These are phyloP conservation scores for Entelexis paramagnoliae DNA, from an alignment of 1,139 yeast species.

Conservation along the genomic window DNA sequence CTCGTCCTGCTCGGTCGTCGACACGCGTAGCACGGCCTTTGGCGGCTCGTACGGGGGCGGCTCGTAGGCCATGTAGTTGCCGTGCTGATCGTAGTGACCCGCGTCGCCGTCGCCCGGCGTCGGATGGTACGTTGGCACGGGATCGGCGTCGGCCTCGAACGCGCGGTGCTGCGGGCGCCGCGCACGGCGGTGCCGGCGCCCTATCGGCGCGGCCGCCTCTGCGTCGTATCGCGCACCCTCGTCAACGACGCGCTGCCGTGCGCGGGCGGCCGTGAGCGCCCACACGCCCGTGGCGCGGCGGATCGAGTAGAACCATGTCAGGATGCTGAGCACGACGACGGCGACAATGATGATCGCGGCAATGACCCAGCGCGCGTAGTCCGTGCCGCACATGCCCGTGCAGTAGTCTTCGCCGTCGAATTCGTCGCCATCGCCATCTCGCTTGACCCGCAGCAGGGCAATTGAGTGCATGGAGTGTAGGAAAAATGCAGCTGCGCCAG, in stretches of 20 bases:
- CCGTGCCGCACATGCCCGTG: conserved; percentile 1
- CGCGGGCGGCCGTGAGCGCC: neutral
- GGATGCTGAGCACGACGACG: neutral
- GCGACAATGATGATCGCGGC: conserved; percentile 4
- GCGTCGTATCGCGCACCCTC: neutral
- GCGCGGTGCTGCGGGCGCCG: neutral
- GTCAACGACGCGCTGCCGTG: neutral
- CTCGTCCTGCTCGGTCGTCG: neutral
- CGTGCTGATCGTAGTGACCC: conserved; percentile 67
- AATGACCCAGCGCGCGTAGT: conserved; percentile 11
- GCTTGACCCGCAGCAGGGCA: neutral
- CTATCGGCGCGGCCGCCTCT: neutral
- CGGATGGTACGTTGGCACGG: conserved; percentile 35
- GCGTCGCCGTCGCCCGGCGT: conserved; percentile 52
- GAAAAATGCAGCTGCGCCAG: too few species aligned
- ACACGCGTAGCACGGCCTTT: conserved; percentile 11
- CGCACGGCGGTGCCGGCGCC: neutral
- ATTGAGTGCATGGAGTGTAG: neutral
- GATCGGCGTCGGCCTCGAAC: conserved; percentile 12
- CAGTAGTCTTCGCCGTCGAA: conserved; percentile 1
- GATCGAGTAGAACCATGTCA: neutral
- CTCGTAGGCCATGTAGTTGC: conserved; percentile 38
- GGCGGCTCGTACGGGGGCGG: conserved; percentile 20
- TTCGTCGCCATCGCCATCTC: neutral
- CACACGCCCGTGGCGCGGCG: conserved; percentile 10